Evolutionary conservation across 2,329 filamentous ascomycete species (phyloP).

Genomic region (Diaporthe caulivora): DNA sequence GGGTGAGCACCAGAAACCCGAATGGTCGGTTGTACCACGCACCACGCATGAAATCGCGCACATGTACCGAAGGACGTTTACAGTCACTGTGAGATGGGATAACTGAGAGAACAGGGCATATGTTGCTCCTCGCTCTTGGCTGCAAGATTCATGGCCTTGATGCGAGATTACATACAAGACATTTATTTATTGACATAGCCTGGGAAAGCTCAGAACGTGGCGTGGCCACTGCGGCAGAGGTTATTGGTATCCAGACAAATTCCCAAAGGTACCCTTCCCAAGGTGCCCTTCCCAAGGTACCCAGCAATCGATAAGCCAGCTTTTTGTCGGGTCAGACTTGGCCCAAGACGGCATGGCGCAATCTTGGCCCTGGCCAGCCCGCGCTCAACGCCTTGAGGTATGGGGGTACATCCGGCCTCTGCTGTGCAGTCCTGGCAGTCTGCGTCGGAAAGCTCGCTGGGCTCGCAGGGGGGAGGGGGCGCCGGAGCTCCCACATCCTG

Average conservation of each 20-base stretch:
- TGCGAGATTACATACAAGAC: too few species aligned
- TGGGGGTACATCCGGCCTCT: conserved; percentile 20
- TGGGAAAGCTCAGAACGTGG: too few species aligned
- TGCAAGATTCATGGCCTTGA: too few species aligned
- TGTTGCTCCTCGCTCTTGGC: too few species aligned
- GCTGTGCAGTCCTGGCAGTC: too few species aligned
- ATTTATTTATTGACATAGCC: too few species aligned
- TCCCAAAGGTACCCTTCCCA: too few species aligned
- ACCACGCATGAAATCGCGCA: not conserved
- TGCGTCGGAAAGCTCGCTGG: too few species aligned
- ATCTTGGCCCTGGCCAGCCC: conserved; percentile 18
- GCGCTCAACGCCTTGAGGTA: conserved; percentile 30
- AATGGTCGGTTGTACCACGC: not conserved
- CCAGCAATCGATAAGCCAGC: conserved; percentile 30
- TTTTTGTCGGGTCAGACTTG: conserved; percentile 36
- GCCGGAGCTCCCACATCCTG: conserved; percentile 24
- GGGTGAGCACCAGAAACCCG: conserved; percentile 9
- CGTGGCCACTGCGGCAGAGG: too few species aligned
- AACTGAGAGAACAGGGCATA: not conserved
- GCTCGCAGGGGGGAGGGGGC: not conserved
- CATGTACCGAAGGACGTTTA: not conserved
- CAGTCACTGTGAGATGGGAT: not conserved
- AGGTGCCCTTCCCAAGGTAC: conserved; percentile 15
- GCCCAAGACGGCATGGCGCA: conserved; percentile 20
- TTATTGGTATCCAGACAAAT: too few species aligned